Base-by-base conservation (phyloP, 2,329 filamentous ascomycete species). In the Bretziella fagacearum region DNA sequence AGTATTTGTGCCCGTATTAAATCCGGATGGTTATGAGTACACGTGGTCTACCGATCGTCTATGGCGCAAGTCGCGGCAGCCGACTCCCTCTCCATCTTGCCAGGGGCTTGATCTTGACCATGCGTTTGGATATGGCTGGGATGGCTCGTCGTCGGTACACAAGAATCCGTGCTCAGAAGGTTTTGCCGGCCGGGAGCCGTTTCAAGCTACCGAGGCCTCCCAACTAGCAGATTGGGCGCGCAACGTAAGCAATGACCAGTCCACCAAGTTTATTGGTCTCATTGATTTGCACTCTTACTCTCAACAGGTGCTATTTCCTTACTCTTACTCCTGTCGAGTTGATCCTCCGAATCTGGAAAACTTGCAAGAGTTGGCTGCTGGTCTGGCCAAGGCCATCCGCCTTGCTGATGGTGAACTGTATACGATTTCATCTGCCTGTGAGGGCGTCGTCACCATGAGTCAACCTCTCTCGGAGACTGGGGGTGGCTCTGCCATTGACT, bases 241-340 rank as follows among this genome's bases (percentile, higher is more conserved):
- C 55, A 89, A 85, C 57, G 73, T 93, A 60, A 85, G 80, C 0
- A 66, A 72, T 6, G 68, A 76, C 54, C 74, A 80, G 58, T 78
- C 81, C 48, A 77, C 79, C 44, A 70, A 80, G 13, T 85, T 96
- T 54, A 73, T 87, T n/a, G 85, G 81, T 2, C 80, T 93, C 53
- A 59, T 96, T 37, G 91, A 98, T 59, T 69, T 96, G 22, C 91
- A 98, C 62, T 89, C 84, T 1, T 98, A 96, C 61, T 93, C 85
- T 0, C 87, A 98, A 63, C 83, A 95, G 62, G 80, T 98, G 18
- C 70, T 96, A 6, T 95, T 91, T 59, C 91, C 91, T 0, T 96
- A 87, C 60, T 79, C 83, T 4, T 94, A 84, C 63, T 84, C 83
- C 10, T 98, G 91, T 66, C 65, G 68, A 4, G 69, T 73, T 4